Conservation (phyloP, 352 stramenopile genomes). For the Pythium scleroteichum region DNA sequence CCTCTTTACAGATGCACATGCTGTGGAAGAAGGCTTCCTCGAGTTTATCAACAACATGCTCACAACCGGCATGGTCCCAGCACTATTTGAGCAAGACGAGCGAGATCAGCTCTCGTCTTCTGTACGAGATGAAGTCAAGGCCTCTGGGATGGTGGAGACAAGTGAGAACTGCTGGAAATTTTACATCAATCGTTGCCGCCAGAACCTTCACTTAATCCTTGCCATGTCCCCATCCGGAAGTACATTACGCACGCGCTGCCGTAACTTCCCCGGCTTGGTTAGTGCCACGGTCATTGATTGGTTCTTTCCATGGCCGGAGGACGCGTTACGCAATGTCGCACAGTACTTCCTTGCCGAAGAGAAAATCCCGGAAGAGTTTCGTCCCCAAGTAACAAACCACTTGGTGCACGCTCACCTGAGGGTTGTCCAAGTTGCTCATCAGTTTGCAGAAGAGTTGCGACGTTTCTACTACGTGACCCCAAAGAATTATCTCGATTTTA, state of each 20-base stretch:
- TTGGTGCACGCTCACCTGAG: conserved; percentile 92
- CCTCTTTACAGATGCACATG: conserved; percentile 95
- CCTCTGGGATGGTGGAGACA: conserved; percentile 86
- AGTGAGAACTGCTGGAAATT: conserved; percentile 95
- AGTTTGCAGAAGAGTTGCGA: conserved; percentile 91
- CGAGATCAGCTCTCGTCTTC: conserved; percentile 81
- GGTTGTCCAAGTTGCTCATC: conserved; percentile 87
- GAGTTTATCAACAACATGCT: conserved; percentile 98
- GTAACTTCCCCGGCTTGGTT: conserved; percentile 94
- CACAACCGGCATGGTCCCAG: conserved; percentile 93
- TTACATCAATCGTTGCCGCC: conserved; percentile 92
- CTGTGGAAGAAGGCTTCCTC: conserved; percentile 95
- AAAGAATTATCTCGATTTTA: conserved; percentile 97
- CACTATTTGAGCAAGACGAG: conserved; percentile 92
- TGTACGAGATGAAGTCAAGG: conserved; percentile 90
- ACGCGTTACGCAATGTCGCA: conserved; percentile 92
- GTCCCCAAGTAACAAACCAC: conserved; percentile 81
- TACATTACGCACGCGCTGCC: conserved; percentile 91
- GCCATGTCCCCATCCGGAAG: conserved; percentile 94
- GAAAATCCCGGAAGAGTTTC: conserved; percentile 84
- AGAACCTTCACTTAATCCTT: conserved; percentile 94
- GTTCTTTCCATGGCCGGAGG: conserved; percentile 95
- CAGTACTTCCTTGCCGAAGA: conserved; percentile 94
- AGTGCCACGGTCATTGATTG: conserved; percentile 95
- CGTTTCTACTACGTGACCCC: conserved; percentile 97